Evolutionary conservation across 148 eudicot species (phyloP).

Genomic region (Agrostemma githago): DNA sequence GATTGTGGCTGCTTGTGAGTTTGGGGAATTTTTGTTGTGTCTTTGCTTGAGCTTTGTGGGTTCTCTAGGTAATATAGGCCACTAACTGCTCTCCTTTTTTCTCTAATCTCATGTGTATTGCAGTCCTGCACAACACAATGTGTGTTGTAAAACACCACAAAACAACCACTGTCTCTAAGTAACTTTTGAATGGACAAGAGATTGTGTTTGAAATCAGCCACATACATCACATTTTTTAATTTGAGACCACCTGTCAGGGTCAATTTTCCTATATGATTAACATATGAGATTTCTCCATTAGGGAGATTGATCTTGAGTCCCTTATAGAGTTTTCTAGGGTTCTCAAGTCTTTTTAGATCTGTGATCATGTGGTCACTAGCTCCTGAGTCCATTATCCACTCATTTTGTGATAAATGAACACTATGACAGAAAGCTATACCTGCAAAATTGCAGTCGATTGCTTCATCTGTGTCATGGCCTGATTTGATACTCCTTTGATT

Average conservation of each 20-base stretch:
- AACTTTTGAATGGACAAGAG: not conserved
- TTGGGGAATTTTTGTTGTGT: no score
- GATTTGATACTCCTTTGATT: not conserved
- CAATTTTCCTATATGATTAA: not conserved
- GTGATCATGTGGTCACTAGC: constrained; percentile 1
- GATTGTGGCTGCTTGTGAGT: no score
- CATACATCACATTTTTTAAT: not conserved
- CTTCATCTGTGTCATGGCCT: not conserved
- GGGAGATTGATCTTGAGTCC: not conserved
- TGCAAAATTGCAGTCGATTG: not conserved
- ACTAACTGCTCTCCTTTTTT: no score
- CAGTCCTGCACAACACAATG: not conserved
- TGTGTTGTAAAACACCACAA: not conserved
- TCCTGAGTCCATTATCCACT: not conserved
- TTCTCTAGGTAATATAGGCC: no score
- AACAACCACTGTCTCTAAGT: not conserved
- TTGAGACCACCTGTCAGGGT: not conserved
- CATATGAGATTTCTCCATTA: not conserved
- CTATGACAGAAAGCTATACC: not conserved
- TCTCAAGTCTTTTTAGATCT: not conserved
- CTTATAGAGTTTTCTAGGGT: not conserved
- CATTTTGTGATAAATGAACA: not conserved
- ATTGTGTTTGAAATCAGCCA: not conserved
- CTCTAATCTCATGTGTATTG: not conserved
- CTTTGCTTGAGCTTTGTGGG: no score